Evolutionary conservation across 768 basidiomycete species (phyloP), one percentile per base, ranked within the genome.

Genomic region (Rhodotorula diobovata): DNA sequence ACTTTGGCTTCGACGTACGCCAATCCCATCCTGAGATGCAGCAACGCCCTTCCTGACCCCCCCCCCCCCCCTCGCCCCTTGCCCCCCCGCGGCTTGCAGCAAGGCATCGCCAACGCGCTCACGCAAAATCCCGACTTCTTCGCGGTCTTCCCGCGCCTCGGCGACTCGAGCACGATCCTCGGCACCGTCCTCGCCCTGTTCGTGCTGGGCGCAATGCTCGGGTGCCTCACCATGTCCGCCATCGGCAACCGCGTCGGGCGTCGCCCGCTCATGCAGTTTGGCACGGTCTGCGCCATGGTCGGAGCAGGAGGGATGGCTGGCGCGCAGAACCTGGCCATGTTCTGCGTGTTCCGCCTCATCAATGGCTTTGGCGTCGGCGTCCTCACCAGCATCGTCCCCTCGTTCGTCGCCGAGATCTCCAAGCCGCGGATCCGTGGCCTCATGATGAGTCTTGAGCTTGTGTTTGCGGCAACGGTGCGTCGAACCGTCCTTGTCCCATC

Each of bases 301-400:
- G 73, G 73, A 4, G 68, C 73, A 4, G 68, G 57, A 16, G 63
- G 68, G 6, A 69, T 70, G 60, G 62, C 73, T 2, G 73, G 68
- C 11, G 61, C 68, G 1, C 64, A 71, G 61, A 65, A 71, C 51
- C 67, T 78, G 0, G 68, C 62, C 15, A 70, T 75, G 69, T 76
- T 76, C 62, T 73, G 71, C 58, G 61, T 67, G 23, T 58, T 66
- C 35, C 30, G 54, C 28, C 32, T 78, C 32, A 67, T 76, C 63
- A 75, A 75, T 64, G 76, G 76, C n/a, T 73, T 74, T 62, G 67
- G 69, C 32, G 73, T 77, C 70, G 76, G 76, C 21, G 66, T 76
- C 41, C 60, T 78, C 16, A 78, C 77, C 16, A 56, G 62, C 28
- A 68, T 74, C 57, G 76, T 67, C 5, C 70, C 66, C 0, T 35